These are phyloP conservation scores for Paramecium sexaurelia DNA, from an alignment of 73 alveolate genomes.

Conservation along the genomic window DNA sequence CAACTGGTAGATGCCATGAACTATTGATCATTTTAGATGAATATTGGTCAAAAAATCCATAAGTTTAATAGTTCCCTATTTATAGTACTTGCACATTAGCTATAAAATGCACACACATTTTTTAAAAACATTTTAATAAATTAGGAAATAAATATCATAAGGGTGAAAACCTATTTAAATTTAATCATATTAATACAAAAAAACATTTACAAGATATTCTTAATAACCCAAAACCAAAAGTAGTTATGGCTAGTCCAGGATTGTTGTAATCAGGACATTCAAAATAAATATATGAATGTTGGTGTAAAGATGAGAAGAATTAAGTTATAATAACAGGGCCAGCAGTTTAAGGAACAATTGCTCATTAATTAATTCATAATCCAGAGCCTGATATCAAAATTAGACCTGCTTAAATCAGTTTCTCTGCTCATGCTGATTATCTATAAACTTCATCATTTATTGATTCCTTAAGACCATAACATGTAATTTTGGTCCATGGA, in stretches of 20 bases:
- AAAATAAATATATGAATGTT: conserved; percentile 89
- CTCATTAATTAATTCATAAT: conserved; percentile 85
- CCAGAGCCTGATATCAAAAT: conserved; percentile 73
- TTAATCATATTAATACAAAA: conserved; percentile 61
- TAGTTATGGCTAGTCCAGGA: conserved; percentile 98
- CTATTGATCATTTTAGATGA: conserved; percentile 94
- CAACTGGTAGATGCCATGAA: conserved; percentile 99
- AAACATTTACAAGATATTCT: conserved; percentile 48
- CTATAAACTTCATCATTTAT: conserved; percentile 95
- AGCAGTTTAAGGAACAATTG: conserved; percentile 96
- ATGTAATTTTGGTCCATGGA: conserved; percentile 98
- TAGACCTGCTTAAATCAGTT: conserved; percentile 92
- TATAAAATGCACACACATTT: conserved; percentile 91
- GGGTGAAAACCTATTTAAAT: conserved; percentile 91
- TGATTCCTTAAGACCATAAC: conserved; percentile 87
- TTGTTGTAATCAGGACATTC: conserved; percentile 95
- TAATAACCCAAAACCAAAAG: conserved; percentile 44
- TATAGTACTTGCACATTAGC: conserved; percentile 96
- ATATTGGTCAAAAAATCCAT: conserved; percentile 93
- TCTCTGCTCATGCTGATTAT: conserved; percentile 98
- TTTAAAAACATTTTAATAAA: conserved; percentile 92
- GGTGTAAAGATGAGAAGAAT: conserved; percentile 90
- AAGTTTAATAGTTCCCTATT: conserved; percentile 82
- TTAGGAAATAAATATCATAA: conserved; percentile 91
- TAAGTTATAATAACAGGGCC: conserved; percentile 96